Evolutionary conservation across 345 rosid genomes (phyloP), one percentile per base, ranked within the genome.

Genomic region (Boechera divaricarpa): DNA sequence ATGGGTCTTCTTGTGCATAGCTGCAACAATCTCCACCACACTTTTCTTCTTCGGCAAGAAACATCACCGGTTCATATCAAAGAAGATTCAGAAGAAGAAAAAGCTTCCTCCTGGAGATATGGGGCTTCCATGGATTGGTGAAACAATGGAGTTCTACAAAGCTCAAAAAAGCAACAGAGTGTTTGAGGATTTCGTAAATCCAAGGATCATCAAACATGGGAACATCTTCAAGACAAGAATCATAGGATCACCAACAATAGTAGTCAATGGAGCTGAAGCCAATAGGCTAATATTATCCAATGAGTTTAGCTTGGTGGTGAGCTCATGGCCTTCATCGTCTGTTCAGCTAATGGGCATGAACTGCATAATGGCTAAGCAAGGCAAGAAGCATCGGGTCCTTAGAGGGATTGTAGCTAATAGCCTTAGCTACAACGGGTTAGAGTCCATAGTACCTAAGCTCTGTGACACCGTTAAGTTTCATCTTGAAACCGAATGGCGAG

Each of bases 251-350:
- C 89, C 89, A 28, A 91, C 91, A 0, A 80, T 91, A 15, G 73
- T 89, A 0, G 88, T 91, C 7, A 89, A 83, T 45, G 92, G 93
- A 58, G 85, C 88, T 26, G 88, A 87, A 77, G 97, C 92, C 2
- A 91, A 89, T 63, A 81, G 79, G 62, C 69, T 91, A 48, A 81
- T 89, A 69, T n/a, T 91, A 28, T 85, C 94, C 0, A 91, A 81
- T 16, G 94, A 91, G 83, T 91, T 89, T 80, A 91, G 80, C 84
- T 63, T 89, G 60, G 94, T 91, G 74, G 59, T 87, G 48, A 91
- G 97, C 80, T 86, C 97, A 7, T 91, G 97, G 97, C 97, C 97
- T 48, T 79, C 86, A 5, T 76, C 92, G 0, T 86, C 94, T 16
- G 88, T 91, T 75, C 85, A 87, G 73, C 85, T 89, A 44, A 91